These are phyloP conservation scores for Xylaria palmicola DNA, from an alignment of 495 filamentous ascomycete genomes.

Conservation along the genomic window DNA sequence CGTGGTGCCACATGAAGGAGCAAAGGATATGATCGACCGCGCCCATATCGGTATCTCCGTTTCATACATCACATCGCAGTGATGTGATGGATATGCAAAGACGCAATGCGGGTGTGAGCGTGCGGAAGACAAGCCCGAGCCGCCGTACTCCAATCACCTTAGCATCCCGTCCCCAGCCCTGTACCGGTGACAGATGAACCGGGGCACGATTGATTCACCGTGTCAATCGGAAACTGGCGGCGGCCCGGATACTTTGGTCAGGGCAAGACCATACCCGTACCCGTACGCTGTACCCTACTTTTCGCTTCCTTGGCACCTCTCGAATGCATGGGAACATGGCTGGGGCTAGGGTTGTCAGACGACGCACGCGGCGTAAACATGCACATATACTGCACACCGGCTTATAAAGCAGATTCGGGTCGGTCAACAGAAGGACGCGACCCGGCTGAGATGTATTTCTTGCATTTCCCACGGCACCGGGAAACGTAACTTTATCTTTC, in stretches of 20 bases:
- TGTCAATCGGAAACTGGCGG: too few species aligned
- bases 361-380: background rate
- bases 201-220: background rate
- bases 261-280: too few species aligned
- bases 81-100: background rate
- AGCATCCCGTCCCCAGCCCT: background rate
- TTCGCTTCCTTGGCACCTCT: too few species aligned
- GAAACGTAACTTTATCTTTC: too few species aligned
- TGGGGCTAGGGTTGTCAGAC: too few species aligned
- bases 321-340: too few species aligned
- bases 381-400: background rate
- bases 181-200: background rate
- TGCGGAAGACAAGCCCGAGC: background rate
- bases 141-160: conserved; percentile 3
- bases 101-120: background rate
- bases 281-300: too few species aligned
- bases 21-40: background rate
- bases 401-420: background rate
- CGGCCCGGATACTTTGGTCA: too few species aligned
- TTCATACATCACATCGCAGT: background rate
- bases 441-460: too few species aligned
- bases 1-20: background rate
- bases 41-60: background rate
- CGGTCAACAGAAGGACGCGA: background rate
- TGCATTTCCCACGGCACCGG: too few species aligned